Base-by-base conservation (phyloP, 2,329 filamentous ascomycete genomes). In the Macrophomina tecta region DNA sequence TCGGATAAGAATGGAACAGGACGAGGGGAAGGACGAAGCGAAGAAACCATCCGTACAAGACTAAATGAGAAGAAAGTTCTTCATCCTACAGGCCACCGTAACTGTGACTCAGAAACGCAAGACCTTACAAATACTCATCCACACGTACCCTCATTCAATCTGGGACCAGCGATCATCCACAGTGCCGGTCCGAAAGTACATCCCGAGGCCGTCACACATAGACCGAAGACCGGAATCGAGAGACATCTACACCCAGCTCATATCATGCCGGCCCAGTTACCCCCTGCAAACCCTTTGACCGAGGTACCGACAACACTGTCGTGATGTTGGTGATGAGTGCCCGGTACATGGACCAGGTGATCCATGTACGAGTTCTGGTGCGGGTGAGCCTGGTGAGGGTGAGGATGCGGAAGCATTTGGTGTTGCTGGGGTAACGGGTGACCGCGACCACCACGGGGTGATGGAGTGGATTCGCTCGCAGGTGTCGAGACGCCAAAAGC, bases 221-320 rank as follows among this genome's bases (percentile, higher is more conserved):
- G 52, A 55, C 8, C 38, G 23, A 11, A 45, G 38, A 28, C 38
- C 55, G 55, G 32, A 9, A 34, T 11, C n/a, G 38, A 64, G 18
- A 55, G 51, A 65, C 63, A 58, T 65, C 63, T 65, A 65, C 63
- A 65, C 30, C 18, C 18, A 14, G 30, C 8, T 40, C 46, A 65
- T 28, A 65, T 65, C 52, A 65, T 65, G 52, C 63, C 52, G 9
- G 52, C 52, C 63, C 63, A 65, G 42, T 30, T 58, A 18, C 52
- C 63, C 8, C n/a, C 40, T n/a, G 32, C 32, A 40, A 28, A 46
- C 6, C 51, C 32, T 48, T 65, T 55, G 12, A 65, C 36, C 42
- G 58, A 62, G n/a, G 45, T 14, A 18, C 52, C 42, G 8, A 65
- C 63, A 46, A 58, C 42, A 14, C 53, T 56, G 63, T 55, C 63